A percentile compares a stretch with the other conserved stretches of the same genome.
phyloP scores from a whole-genome alignment of 2,329 filamentous ascomycete species.

The Ceratocystiopsis brevicomis region DNA sequence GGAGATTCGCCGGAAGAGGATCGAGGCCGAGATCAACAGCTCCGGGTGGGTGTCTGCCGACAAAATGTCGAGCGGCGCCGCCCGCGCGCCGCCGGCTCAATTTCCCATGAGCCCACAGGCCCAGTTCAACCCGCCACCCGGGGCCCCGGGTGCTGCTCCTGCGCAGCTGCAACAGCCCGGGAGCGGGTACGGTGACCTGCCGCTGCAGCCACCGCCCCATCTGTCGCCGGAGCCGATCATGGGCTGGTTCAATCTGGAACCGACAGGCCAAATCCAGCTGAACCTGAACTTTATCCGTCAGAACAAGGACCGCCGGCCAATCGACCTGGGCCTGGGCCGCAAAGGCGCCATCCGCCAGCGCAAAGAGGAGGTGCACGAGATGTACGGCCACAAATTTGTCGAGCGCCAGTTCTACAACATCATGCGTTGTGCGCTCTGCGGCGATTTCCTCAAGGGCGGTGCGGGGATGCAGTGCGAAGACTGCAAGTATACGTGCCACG shows the following conservation, averaged over 20 bases:
- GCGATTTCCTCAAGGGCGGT: conserved; percentile 95
- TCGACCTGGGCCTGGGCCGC: conserved; percentile 79
- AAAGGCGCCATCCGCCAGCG: conserved; percentile 93
- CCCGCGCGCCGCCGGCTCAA: conserved; percentile 28
- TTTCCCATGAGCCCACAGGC: conserved; percentile 37
- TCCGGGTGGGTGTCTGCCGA: conserved; percentile 96
- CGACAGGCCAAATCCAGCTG: conserved; percentile 78
- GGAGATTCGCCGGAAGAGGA: conserved; percentile 91
- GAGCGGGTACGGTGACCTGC: conserved; percentile 10
- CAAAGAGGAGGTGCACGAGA: conserved; percentile 96
- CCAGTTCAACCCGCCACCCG: conserved; percentile 26
- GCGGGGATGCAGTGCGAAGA: conserved; percentile 98
- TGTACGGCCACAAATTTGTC: conserved; percentile 98
- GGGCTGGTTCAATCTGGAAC: conserved; percentile 93
- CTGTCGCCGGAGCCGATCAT: conserved; percentile 50
- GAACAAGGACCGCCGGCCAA: conserved; percentile 59
- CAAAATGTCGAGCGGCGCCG: conserved; percentile 50
- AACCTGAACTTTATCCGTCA: conserved; percentile 86
- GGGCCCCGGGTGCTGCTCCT: conserved; percentile 17
- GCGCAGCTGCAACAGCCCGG: conserved; percentile 9
- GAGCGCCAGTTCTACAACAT: conserved; percentile 99
- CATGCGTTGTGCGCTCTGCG: conserved; percentile 95
- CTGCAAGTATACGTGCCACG: conserved; percentile 98
- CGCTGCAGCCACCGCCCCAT: conserved; percentile 26
- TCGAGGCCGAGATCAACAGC: conserved; percentile 86